Percentiles rank a stretch among this genome's conserved stretches.
Conservation (phyloP, 1,284 basidiomycete genomes). For the Tylopilus sp. region DNA sequence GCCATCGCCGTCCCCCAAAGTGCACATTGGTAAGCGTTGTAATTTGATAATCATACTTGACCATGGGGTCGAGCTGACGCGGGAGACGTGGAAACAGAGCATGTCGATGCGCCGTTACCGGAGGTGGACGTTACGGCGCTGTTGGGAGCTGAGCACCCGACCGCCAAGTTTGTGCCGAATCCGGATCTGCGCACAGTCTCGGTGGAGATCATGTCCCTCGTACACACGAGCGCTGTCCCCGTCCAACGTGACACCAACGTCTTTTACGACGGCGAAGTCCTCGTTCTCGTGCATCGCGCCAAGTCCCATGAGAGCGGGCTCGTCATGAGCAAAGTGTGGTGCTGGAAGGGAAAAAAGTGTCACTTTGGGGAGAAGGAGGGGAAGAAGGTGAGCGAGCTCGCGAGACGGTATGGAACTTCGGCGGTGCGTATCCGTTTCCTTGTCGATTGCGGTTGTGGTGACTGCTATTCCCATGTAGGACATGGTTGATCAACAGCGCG, state of each 20-base stretch:
- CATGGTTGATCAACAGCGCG: constrained; percentile 53
- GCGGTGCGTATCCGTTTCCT: constrained; percentile 38
- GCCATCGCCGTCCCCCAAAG: constrained; percentile 9
- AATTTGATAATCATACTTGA: neutral
- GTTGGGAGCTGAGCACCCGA: constrained; percentile 30
- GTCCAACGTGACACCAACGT: constrained; percentile 45
- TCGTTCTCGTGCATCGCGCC: constrained; percentile 63
- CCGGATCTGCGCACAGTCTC: constrained; percentile 56
- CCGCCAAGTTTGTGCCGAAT: constrained; percentile 28
- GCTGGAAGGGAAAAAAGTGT: constrained; percentile 61
- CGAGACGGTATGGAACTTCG: constrained; percentile 63
- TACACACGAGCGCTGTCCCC: constrained; percentile 45
- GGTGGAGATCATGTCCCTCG: constrained; percentile 62
- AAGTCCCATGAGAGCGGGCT: constrained; percentile 64
- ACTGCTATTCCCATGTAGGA: constrained; percentile 35
- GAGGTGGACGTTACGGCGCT: constrained; percentile 47
- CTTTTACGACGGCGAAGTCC: constrained; percentile 69
- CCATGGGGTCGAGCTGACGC: neutral
- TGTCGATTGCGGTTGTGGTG: neutral
- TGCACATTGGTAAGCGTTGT: constrained; percentile 32
- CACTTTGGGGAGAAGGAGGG: constrained; percentile 54
- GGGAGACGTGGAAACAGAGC: constrained; percentile 29
- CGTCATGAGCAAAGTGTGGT: constrained; percentile 66
- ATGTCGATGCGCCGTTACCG: constrained; percentile 46
- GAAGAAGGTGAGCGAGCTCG: constrained; percentile 63